phyloP scores from a whole-genome alignment of 2,329 filamentous ascomycete genomes.

The Gnomoniopsis smithogilvyi region DNA sequence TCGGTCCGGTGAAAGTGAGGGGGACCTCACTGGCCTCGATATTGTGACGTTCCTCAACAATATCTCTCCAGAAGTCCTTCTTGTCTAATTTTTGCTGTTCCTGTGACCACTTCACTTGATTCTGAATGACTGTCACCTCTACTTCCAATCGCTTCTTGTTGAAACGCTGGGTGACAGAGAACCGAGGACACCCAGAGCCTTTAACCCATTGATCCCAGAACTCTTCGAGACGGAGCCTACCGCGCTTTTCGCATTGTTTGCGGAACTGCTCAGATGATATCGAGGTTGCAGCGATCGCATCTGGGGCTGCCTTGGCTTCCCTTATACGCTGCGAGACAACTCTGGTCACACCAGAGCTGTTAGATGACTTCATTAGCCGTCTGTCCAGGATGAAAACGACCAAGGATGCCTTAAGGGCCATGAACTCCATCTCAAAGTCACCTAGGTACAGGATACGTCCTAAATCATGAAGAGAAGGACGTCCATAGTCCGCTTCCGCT shows the following conservation, averaged over 20 bases:
- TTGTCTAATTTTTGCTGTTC: conserved; percentile 59
- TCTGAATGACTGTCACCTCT: conserved; percentile 84
- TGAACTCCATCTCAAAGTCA: conserved; percentile 82
- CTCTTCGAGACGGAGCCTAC: conserved; percentile 78
- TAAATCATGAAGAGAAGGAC: conserved; percentile 78
- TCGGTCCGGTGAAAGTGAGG: conserved; percentile 86
- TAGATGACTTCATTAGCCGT: conserved; percentile 82
- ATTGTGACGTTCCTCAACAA: conserved; percentile 72
- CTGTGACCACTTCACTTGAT: conserved; percentile 55
- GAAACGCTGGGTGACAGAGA: conserved; percentile 83
- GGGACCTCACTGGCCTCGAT: conserved; percentile 69
- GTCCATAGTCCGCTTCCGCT: conserved; percentile 74
- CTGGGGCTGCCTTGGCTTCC: conserved; percentile 66
- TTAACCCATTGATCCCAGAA: conserved; percentile 96
- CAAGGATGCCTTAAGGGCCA: conserved; percentile 84
- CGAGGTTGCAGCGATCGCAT: conserved; percentile 33
- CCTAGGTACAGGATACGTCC: conserved; percentile 77
- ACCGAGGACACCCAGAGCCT: conserved; percentile 82
- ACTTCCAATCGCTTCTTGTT: conserved; percentile 98
- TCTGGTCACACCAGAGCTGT: conserved; percentile 76
- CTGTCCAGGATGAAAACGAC: conserved; percentile 94
- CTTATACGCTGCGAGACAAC: conserved; percentile 85
- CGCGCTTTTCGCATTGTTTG: conserved; percentile 80
- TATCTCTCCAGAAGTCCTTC: conserved; percentile 75
- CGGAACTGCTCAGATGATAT: conserved; percentile 75